Evolutionary conservation across 805 yeast genomes (phyloP).

Genomic region (Candida namnaoensis): DNA sequence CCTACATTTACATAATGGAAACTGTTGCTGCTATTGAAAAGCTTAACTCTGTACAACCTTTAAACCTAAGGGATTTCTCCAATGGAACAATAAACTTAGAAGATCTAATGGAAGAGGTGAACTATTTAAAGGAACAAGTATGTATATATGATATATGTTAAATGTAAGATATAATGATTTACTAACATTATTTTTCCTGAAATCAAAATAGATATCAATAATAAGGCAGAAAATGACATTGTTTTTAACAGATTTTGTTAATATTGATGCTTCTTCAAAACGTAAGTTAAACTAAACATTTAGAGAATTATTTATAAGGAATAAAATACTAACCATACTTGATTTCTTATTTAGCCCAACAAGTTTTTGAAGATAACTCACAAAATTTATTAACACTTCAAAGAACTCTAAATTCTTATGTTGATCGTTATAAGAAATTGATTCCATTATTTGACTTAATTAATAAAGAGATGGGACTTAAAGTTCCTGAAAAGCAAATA

Average conservation of each 20-base stretch:
- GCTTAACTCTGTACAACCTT: slow-evolving; percentile 11
- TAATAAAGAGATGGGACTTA: slow-evolving; percentile 37
- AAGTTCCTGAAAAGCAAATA: slow-evolving; percentile 53
- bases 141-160: slow-evolving; percentile 1
- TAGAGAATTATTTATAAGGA: background rate
- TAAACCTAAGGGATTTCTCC: slow-evolving; percentile 31
- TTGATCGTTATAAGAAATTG: slow-evolving; percentile 34
- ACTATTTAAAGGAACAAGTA: slow-evolving; percentile 21
- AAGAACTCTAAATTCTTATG: slow-evolving; percentile 32
- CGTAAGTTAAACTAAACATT: slow-evolving; percentile 7
- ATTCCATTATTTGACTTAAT: slow-evolving; percentile 38
- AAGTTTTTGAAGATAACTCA: slow-evolving; percentile 21
- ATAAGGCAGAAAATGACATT: slow-evolving; percentile 32
- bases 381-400: slow-evolving; percentile 25
- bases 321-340: background rate
- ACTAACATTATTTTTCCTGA: background rate
- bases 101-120: slow-evolving; percentile 26
- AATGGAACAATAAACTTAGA: slow-evolving; percentile 27
- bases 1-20: slow-evolving; percentile 12
- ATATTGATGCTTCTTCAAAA: slow-evolving; percentile 26
- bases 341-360: slow-evolving; percentile 9
- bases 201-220: slow-evolving; percentile 10
- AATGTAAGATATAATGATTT: background rate
- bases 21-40: slow-evolving; percentile 19
- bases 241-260: slow-evolving; percentile 24